phyloP scores from a whole-genome alignment of 257 asterid species.

The Solanum megistacrolobum region DNA sequence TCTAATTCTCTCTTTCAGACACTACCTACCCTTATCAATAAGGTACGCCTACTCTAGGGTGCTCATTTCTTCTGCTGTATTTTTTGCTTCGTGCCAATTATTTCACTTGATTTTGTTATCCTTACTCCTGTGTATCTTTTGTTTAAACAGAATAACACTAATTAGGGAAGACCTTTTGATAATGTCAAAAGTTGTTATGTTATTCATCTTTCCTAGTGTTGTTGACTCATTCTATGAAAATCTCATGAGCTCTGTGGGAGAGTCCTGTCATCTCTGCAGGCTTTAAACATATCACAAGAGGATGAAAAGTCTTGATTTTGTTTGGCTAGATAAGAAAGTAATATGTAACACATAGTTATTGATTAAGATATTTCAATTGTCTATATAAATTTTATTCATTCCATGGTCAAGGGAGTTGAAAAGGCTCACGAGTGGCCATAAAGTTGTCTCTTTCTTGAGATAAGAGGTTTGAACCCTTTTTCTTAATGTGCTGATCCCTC shows the following conservation, averaged over 20 bases:
- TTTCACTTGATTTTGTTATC: neutral
- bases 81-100: neutral
- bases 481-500: neutral
- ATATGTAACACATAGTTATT: neutral
- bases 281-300: neutral
- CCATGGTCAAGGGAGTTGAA: neutral
- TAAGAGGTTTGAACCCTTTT: neutral
- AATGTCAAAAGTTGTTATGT: neutral
- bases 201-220: neutral
- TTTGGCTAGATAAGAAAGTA: neutral
- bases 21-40: slow-evolving; percentile 52
- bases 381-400: neutral
- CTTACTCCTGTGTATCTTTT: neutral
- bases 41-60: slow-evolving; percentile 21
- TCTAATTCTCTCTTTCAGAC: slow-evolving; percentile 20
- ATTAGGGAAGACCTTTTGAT: neutral
- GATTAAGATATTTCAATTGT: neutral
- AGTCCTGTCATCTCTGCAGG: neutral
- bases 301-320: neutral
- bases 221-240: neutral
- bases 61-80: neutral
- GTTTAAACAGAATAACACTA: neutral
- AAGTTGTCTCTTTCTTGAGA: neutral
- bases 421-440: neutral
- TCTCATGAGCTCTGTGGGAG: neutral